Base-by-base conservation (phyloP, 2,329 filamentous ascomycete species). In the Aspergillus flavus region DNA sequence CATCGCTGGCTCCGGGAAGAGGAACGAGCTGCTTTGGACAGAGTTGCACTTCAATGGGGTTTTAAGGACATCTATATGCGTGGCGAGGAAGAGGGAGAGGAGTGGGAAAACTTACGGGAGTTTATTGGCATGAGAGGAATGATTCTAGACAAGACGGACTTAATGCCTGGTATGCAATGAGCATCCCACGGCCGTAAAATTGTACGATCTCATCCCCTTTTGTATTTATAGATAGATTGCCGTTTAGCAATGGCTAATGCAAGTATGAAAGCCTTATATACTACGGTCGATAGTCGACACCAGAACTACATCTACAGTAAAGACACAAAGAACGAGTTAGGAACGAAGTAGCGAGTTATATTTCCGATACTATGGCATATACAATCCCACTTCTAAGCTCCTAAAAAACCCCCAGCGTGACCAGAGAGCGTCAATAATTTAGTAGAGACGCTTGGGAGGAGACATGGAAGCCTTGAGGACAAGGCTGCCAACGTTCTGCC, bases 401-500 rank as follows among this genome's bases (percentile, higher is more conserved):
- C 68, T 63, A 67, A 64, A 55, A 67, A 63, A 55, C 59, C 66
- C 59, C 69, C 69, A 68, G 68, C 72, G 69, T 68, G 68, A 62
- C 55, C 45, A 32, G 72, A 75, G 68, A 67, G 69, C 34, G 71
- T 64, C 69, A 66, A 71, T 66, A 70, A 73, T 80, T 82, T 98
- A 99, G 89, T 97, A 99, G 76, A 99, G 85, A 81, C 95, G 93
- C 89, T 93, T 95, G 75, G 95, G 95, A 75, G 95, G 95, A 84
- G 93, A 97, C 95, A 99, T 99, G 87, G 92, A 92, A 85, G 95
- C 95, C 92, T 99, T 99, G 89, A 99, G 95, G 82, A 94, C 97
- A 86, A 99, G 89, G 88, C 91, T 95, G 82, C 95, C 95, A 79
- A 99, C 95, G 89, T 99, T 99, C 89, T 99, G 95, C 95, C 95